A percentile compares a stretch with the other conserved stretches of the same genome.
Evolutionary conservation across 164 flowering plant species (phyloP).

Genomic region (Akebia trifoliata): DNA sequence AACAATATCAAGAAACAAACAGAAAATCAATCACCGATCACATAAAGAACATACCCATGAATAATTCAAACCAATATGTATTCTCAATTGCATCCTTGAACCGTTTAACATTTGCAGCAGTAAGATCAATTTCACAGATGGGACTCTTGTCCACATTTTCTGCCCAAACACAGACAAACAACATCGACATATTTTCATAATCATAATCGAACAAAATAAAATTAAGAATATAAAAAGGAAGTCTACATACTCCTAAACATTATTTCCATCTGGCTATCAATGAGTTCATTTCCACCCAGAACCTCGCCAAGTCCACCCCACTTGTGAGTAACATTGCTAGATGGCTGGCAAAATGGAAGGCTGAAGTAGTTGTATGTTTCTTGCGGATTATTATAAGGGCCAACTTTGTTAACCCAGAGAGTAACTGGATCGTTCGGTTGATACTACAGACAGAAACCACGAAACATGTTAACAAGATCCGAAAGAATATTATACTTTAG

Average conservation of each 20-base stretch:
- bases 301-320: conserved; percentile 99
- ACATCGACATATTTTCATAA: background rate
- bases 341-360: conserved; percentile 84
- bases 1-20: conserved; percentile 6
- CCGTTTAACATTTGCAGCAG: conserved; percentile 70
- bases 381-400: conserved; percentile 98
- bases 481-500: no score
- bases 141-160: conserved; percentile 67
- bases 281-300: conserved; percentile 96
- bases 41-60: conserved; percentile 60
- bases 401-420: conserved; percentile 99
- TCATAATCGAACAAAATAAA: background rate
- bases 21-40: background rate
- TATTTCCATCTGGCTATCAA: conserved; percentile 83
- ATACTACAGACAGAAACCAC: no score
- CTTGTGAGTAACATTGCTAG: conserved; percentile 64
- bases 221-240: background rate
- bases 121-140: conserved; percentile 71
- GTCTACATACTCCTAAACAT: conserved; percentile 65
- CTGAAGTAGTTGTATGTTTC: conserved; percentile 95
- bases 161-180: conserved; percentile 38
- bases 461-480: no score
- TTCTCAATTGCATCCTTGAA: conserved; percentile 95
- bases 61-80: conserved; percentile 94
- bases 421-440: conserved; percentile 69